Evolutionary conservation across 257 asterid genomes (phyloP).

Genomic region (Solanum chmielewskii): DNA sequence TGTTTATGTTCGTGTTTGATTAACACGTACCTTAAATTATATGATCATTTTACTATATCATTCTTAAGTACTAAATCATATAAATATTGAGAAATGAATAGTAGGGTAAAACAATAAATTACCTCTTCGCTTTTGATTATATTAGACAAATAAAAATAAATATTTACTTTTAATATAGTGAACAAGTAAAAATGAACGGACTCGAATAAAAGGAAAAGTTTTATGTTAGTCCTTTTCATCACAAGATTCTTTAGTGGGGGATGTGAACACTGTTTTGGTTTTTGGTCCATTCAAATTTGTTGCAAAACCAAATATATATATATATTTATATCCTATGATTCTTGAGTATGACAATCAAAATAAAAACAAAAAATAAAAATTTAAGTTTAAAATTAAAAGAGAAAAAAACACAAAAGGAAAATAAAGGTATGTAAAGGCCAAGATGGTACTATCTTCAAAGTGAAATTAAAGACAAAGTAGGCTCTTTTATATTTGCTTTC

Average conservation of each 20-base stretch:
- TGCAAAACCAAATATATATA: constrained; percentile 21
- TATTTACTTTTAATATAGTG: neutral
- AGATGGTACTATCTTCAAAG: neutral
- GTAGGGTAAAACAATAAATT: neutral
- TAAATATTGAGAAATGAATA: neutral
- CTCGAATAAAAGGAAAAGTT: neutral
- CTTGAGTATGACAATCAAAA: constrained; percentile 10
- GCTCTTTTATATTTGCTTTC: neutral
- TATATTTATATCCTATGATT: constrained; percentile 16
- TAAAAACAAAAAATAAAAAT: too few species aligned
- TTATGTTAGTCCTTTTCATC: constrained; percentile 57
- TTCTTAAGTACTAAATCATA: neutral
- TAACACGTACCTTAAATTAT: neutral
- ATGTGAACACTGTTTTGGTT: constrained; percentile 44
- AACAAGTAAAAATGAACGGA: neutral
- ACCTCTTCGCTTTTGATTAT: neutral
- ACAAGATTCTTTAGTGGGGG: constrained; percentile 29
- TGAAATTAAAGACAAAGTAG: neutral
- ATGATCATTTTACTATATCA: neutral
- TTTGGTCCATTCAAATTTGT: constrained; percentile 43
- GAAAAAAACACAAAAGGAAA: neutral
- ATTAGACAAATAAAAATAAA: neutral
- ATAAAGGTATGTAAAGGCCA: neutral
- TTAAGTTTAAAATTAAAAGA: neutral
- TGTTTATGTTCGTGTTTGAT: neutral